These are phyloP conservation scores for Plasmodium chabaudi DNA, from an alignment of 169 alveolate species.

Conservation along the genomic window DNA sequence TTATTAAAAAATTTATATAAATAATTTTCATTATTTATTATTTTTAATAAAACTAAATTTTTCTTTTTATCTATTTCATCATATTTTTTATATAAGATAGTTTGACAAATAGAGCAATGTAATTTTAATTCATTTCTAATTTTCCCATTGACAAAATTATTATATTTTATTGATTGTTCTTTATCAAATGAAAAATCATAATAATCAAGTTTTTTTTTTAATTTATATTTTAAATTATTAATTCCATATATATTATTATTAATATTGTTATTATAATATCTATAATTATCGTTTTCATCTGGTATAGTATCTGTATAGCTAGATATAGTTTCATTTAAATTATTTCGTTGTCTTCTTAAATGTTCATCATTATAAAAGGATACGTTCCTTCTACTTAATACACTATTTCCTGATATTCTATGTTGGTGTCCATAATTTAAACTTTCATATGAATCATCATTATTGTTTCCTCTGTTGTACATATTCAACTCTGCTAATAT, in stretches of 20 bases:
- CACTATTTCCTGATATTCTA: constrained; percentile 19
- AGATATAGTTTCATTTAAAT: background rate
- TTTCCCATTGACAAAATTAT: constrained; percentile 51
- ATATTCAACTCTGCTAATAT: background rate
- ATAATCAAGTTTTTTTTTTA: constrained; percentile 36
- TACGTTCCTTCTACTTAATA: constrained; percentile 19
- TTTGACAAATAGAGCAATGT: constrained; percentile 70
- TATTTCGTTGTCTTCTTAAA: background rate
- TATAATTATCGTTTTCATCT: constrained; percentile 4
- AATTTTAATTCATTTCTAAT: constrained; percentile 55
- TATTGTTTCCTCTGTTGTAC: constrained; percentile 3
- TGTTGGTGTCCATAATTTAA: background rate
- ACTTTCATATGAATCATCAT: background rate
- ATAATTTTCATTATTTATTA: constrained; percentile 54
- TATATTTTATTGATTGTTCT: constrained; percentile 24
- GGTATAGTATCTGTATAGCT: constrained; percentile 40
- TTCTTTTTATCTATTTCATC: constrained; percentile 26
- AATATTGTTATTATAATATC: constrained; percentile 6
- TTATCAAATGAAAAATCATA: constrained; percentile 74
- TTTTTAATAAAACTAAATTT: constrained; percentile 26
- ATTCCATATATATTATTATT: constrained; percentile 7
- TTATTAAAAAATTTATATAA: constrained; percentile 70
- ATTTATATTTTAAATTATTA: constrained; percentile 17
- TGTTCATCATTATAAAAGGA: background rate
- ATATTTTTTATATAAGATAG: constrained; percentile 56